phyloP scores from a whole-genome alignment of 2,329 filamentous ascomycete genomes.

The Nemania bipapillata region DNA sequence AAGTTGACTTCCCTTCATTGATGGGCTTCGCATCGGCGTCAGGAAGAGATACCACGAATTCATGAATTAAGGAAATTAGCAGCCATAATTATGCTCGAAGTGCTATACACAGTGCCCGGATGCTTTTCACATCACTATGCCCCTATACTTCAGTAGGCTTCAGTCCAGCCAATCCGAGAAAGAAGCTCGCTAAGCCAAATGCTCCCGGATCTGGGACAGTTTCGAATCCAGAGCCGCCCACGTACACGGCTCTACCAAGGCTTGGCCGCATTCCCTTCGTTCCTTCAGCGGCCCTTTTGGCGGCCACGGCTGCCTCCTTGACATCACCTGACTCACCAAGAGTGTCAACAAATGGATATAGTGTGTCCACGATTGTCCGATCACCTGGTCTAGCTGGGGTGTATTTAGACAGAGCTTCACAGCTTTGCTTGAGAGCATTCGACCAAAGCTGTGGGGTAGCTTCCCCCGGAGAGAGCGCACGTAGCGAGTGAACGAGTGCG shows the following conservation, averaged over 20 bases:
- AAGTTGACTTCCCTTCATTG: constrained; percentile 29
- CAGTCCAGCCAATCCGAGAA: constrained; percentile 75
- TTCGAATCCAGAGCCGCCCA: constrained; percentile 78
- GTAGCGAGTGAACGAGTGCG: constrained; percentile 75
- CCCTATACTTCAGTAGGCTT: constrained; percentile 59
- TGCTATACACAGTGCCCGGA: constrained; percentile 29
- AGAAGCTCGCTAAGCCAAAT: constrained; percentile 79
- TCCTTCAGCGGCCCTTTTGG: constrained; percentile 77
- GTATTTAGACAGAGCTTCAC: constrained; percentile 78
- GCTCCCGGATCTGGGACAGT: constrained; percentile 75
- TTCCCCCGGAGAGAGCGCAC: constrained; percentile 55
- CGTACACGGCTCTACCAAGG: constrained; percentile 83
- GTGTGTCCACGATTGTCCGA: constrained; percentile 87
- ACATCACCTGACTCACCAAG: constrained; percentile 74
- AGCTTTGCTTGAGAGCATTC: constrained; percentile 75
- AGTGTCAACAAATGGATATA: constrained; percentile 85
- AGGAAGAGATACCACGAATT: constrained; percentile 43
- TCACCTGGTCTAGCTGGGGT: constrained; percentile 91
- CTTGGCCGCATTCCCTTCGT: constrained; percentile 94
- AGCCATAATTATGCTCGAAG: constrained; percentile 28
- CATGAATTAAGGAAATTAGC: constrained; percentile 30
- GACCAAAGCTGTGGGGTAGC: constrained; percentile 62
- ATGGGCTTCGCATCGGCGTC: constrained; percentile 36
- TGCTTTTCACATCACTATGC: constrained; percentile 41
- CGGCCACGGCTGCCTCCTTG: constrained; percentile 77